Conservation (phyloP, 768 basidiomycete genomes). For the Podaxis sp. region DNA sequence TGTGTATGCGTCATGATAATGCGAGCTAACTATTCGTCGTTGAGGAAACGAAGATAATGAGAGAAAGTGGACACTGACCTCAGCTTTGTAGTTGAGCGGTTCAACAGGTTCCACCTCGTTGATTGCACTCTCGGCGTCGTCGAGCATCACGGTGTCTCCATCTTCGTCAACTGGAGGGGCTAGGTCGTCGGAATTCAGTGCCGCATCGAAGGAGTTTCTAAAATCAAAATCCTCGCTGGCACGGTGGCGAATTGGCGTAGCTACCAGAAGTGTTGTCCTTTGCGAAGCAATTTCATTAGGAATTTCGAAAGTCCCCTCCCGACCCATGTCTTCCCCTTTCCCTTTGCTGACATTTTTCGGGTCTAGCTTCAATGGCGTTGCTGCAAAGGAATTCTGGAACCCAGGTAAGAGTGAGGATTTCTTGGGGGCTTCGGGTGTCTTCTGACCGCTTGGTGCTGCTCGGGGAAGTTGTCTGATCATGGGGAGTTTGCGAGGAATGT, state of each 20-base stretch:
- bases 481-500: conserved; percentile 30
- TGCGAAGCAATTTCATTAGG: background rate
- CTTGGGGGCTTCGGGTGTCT: conserved; percentile 31
- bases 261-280: background rate
- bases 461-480: background rate
- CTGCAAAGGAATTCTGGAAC: conserved; percentile 50
- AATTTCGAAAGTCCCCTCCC: conserved; percentile 13
- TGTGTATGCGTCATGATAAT: conserved; percentile 56
- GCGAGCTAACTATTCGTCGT: conserved; percentile 44
- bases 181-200: background rate
- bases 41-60: background rate
- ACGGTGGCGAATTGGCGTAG: background rate
- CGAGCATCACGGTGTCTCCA: conserved; percentile 32
- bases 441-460: conserved; percentile 15
- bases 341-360: conserved; percentile 19
- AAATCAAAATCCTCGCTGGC: background rate
- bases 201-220: background rate
- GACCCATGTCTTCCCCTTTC: conserved; percentile 17
- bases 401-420: conserved; percentile 38
- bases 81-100: conserved; percentile 47
- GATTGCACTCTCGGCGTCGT: conserved; percentile 23
- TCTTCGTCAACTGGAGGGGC: conserved; percentile 17
- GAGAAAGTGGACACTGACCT: conserved; percentile 35
- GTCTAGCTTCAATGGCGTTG: conserved; percentile 31
- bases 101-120: conserved; percentile 32